Percentiles rank a stretch among this genome's conserved stretches.
Evolutionary conservation across 2,329 filamentous ascomycete genomes (phyloP).

Genomic region (Exserohilum turcica): DNA sequence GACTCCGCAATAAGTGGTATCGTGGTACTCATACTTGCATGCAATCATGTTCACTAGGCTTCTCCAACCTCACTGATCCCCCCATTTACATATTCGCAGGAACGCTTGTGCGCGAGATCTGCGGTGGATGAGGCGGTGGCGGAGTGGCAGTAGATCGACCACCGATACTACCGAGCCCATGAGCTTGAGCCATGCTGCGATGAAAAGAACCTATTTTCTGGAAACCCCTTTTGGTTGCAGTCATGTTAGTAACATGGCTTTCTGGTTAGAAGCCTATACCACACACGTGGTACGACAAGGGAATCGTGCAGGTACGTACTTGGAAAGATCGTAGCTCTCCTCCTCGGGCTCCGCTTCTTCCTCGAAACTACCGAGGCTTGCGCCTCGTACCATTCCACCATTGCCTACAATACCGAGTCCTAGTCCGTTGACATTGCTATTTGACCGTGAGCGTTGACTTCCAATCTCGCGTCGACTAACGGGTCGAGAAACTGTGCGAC

Average conservation of each 20-base stretch:
- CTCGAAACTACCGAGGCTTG: slow-evolving; percentile 43
- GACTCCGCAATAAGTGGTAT: background rate
- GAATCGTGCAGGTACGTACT: slow-evolving; percentile 45
- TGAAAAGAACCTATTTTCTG: slow-evolving; percentile 57
- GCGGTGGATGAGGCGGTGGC: slow-evolving; percentile 3
- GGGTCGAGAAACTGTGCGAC: slow-evolving; percentile 42
- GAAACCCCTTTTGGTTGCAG: slow-evolving; percentile 49
- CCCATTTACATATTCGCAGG: slow-evolving; percentile 35
- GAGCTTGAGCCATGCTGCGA: slow-evolving; percentile 40
- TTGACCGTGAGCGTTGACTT: slow-evolving; percentile 36
- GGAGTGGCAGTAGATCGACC: slow-evolving; percentile 21
- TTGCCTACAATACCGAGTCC: slow-evolving; percentile 25
- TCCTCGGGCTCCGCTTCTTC: slow-evolving; percentile 52
- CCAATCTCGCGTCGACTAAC: slow-evolving; percentile 40
- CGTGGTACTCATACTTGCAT: background rate
- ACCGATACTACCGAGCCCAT: slow-evolving; percentile 27
- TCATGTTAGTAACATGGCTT: slow-evolving; percentile 18
- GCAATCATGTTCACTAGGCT: background rate
- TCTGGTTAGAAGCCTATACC: background rate
- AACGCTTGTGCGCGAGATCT: slow-evolving; percentile 25
- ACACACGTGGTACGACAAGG: background rate
- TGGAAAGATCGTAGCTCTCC: slow-evolving; percentile 56
- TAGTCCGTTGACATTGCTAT: slow-evolving; percentile 38
- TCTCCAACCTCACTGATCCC: too few relatives aligned
- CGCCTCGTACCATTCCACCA: slow-evolving; percentile 44